A percentile compares a stretch with the other conserved stretches of the same genome.
These are phyloP conservation scores for Cucumis hystrix DNA, from an alignment of 306 rosid genomes.

Conservation along the genomic window DNA sequence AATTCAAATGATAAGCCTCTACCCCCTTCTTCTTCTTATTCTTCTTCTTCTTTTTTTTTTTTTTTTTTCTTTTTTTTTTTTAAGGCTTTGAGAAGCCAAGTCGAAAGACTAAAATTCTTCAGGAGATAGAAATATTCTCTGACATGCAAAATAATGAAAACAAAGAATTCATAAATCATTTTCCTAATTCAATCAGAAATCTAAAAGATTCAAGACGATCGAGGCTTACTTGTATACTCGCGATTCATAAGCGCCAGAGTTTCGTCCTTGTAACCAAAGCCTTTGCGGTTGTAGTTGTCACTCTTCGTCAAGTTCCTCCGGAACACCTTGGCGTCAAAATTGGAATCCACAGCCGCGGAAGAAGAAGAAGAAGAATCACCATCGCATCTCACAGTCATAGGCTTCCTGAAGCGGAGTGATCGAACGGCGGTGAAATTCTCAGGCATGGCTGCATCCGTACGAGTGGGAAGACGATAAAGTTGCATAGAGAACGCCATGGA, in stretches of 20 bases:
- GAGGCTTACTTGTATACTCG: constrained; percentile 66
- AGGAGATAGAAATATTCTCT: neutral
- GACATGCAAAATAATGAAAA: neutral
- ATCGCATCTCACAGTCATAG: constrained; percentile 43
- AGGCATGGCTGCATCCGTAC: constrained; percentile 27
- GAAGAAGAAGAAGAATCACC: constrained; percentile 21
- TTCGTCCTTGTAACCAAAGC: constrained; percentile 81
- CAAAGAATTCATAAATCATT: neutral
- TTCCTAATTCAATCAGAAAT: neutral
- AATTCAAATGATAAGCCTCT: neutral
- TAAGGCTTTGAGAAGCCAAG: neutral
- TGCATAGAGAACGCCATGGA: constrained; percentile 63
- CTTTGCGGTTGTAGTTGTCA: constrained; percentile 71
- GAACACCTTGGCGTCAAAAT: constrained; percentile 79
- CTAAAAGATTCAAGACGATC: neutral
- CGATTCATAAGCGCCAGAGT: constrained; percentile 78
- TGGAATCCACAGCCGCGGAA: constrained; percentile 30
- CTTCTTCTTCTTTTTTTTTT: no score
- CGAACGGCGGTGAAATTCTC: constrained; percentile 12
- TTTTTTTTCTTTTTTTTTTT: neutral
- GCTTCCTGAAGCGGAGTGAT: constrained; percentile 28
- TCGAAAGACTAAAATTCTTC: neutral
- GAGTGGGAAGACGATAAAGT: constrained; percentile 40
- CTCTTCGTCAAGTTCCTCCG: constrained; percentile 81
- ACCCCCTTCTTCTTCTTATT: neutral